Conservation (phyloP, 176 grass and related monocot genomes). For the Raddia guianensis region DNA sequence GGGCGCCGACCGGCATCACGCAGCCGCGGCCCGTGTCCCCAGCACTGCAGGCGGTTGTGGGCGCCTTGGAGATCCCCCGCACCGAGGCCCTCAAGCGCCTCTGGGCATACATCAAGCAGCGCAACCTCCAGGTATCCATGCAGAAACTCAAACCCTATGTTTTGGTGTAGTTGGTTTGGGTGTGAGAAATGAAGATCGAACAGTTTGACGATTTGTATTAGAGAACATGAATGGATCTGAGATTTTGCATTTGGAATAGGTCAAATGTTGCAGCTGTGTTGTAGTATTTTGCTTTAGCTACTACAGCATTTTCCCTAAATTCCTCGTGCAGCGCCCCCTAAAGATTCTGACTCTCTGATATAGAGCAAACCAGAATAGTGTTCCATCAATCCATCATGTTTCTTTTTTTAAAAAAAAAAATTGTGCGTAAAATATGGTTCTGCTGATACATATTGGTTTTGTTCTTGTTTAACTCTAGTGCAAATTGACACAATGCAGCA, state of each 20-base stretch:
- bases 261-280: neutral
- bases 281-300: neutral
- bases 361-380: neutral
- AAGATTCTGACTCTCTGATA: neutral
- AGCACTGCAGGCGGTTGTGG: constrained; percentile 72
- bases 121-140: constrained; percentile 68
- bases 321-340: neutral
- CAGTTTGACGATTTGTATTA: neutral
- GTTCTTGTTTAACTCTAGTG: neutral
- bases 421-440: neutral
- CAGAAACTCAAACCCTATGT: constrained; percentile 27
- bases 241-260: neutral
- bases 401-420: too few species aligned
- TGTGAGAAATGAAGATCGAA: neutral
- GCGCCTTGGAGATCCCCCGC: constrained; percentile 67
- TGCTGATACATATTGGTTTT: neutral
- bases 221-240: neutral
- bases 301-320: neutral
- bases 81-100: constrained; percentile 86
- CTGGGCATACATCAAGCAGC: constrained; percentile 90
- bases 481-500: neutral
- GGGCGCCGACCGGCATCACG: constrained; percentile 64
- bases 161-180: neutral
- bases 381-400: neutral
- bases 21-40: constrained; percentile 64